A percentile compares a stretch with the other conserved stretches of the same genome.
Conservation (phyloP, 805 yeast genomes). For the Candida adriatica region DNA sequence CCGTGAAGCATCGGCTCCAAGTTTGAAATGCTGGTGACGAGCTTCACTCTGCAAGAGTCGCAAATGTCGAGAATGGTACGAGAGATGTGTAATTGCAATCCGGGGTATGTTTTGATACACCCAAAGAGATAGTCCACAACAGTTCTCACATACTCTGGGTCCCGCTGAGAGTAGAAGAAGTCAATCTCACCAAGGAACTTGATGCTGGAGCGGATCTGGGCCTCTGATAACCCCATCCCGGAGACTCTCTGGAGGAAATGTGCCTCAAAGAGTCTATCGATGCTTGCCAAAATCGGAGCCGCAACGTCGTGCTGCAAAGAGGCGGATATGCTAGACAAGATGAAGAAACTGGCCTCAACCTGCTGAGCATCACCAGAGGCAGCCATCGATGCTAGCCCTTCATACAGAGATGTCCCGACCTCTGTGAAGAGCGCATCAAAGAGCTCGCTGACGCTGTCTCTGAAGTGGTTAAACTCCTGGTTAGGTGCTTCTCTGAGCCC, state of each 20-base stretch:
- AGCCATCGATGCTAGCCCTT: conserved; percentile 32
- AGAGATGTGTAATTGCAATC: conserved; percentile 35
- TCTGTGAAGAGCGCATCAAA: conserved; percentile 66
- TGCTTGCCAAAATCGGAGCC: conserved; percentile 13
- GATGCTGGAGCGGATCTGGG: conserved; percentile 42
- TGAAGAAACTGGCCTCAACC: conserved; percentile 56
- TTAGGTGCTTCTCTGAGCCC: conserved; percentile 27
- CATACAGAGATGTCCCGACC: conserved; percentile 46
- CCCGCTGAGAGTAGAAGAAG: conserved; percentile 48
- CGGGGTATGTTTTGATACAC: conserved; percentile 24
- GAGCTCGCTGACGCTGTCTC: conserved; percentile 72
- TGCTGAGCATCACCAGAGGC: conserved; percentile 26
- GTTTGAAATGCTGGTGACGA: conserved; percentile 37
- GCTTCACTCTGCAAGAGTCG: conserved; percentile 40
- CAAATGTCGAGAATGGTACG: conserved; percentile 55
- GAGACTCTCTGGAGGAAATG: conserved; percentile 21
- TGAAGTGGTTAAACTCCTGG: conserved; percentile 56
- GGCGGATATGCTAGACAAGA: conserved; percentile 49
- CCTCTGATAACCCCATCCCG: conserved; percentile 7
- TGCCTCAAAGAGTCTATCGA: conserved; percentile 25
- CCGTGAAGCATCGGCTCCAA: conserved; percentile 42
- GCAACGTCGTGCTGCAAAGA: conserved; percentile 32
- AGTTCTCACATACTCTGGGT: conserved; percentile 37
- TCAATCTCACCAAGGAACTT: conserved; percentile 53
- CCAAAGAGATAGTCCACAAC: conserved; percentile 53